Evolutionary conservation across 768 basidiomycete genomes (phyloP).

Genomic region (Mycena rebaudengoi): DNA sequence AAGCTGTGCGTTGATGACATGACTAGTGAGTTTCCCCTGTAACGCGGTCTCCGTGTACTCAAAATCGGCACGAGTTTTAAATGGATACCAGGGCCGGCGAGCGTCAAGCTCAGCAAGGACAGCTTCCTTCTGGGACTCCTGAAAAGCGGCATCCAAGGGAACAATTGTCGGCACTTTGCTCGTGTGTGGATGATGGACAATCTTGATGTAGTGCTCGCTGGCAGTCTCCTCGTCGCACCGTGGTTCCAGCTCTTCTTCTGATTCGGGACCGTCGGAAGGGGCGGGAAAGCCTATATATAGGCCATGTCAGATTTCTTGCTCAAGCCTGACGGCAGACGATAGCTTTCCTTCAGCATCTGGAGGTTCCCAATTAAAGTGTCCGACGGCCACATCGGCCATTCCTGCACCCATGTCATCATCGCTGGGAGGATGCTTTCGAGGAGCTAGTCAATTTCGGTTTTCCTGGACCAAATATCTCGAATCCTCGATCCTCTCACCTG

Average conservation of each 20-base stretch:
- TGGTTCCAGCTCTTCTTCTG: neutral
- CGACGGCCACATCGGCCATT: no score
- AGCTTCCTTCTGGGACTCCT: neutral
- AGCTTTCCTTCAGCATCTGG: no score
- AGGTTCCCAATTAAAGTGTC: no score
- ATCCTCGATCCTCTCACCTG: neutral
- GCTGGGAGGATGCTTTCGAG: no score
- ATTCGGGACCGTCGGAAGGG: neutral
- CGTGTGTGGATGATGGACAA: neutral
- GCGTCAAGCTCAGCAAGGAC: neutral
- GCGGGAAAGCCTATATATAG: neutral
- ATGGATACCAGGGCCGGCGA: slow-evolving; percentile 6
- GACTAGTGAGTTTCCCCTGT: no score
- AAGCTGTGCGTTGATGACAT: no score
- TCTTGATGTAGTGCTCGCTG: neutral
- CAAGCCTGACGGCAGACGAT: no score
- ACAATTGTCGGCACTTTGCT: neutral
- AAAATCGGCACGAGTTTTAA: slow-evolving; percentile 11
- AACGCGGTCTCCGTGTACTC: slow-evolving; percentile 3
- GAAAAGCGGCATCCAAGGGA: neutral
- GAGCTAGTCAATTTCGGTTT: no score
- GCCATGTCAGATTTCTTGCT: no score
- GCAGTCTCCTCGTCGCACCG: no score
- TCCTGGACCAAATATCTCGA: neutral
- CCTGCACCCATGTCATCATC: no score